A percentile compares a stretch with the other conserved stretches of the same genome.
These are phyloP conservation scores for Tolypocladium guangdongense DNA, from an alignment of 2,329 filamentous ascomycete genomes.

Conservation along the genomic window DNA sequence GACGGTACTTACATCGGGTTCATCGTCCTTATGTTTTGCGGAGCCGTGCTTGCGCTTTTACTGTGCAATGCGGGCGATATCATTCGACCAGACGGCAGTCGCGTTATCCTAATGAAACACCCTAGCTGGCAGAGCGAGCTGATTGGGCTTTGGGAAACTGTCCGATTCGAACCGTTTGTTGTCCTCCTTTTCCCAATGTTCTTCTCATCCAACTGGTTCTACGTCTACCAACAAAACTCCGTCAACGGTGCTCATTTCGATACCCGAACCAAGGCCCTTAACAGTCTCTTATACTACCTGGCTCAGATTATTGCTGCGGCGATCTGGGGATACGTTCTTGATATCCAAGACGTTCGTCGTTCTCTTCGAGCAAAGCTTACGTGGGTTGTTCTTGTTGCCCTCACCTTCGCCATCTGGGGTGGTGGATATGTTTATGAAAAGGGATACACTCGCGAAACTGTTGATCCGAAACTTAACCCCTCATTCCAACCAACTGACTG, in stretches of 20 bases:
- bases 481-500: conserved; percentile 9
- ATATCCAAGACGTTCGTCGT: conserved; percentile 67
- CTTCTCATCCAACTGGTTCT: conserved; percentile 44
- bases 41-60: conserved; percentile 57
- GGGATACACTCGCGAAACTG: conserved; percentile 1
- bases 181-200: conserved; percentile 47
- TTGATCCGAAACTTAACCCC: not conserved
- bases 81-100: conserved; percentile 64
- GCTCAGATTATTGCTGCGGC: conserved; percentile 44
- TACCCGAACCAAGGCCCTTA: conserved; percentile 41
- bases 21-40: conserved; percentile 68
- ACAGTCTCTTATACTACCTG: conserved; percentile 43
- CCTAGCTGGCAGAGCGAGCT: conserved; percentile 77
- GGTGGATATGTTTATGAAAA: conserved; percentile 71
- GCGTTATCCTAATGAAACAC: conserved; percentile 82
- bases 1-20: conserved; percentile 86
- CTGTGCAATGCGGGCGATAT: conserved; percentile 64
- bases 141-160: conserved; percentile 61
- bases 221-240: conserved; percentile 47
- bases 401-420: conserved; percentile 75
- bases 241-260: conserved; percentile 45
- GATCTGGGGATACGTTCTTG: conserved; percentile 33
- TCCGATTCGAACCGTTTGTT: conserved; percentile 61
- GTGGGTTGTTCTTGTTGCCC: conserved; percentile 46
- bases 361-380: conserved; percentile 59